Percentiles rank a stretch among this genome's conserved stretches.
These are phyloP conservation scores for Globisporangium cystogenes DNA, from an alignment of 352 stramenopile genomes.

Conservation along the genomic window DNA sequence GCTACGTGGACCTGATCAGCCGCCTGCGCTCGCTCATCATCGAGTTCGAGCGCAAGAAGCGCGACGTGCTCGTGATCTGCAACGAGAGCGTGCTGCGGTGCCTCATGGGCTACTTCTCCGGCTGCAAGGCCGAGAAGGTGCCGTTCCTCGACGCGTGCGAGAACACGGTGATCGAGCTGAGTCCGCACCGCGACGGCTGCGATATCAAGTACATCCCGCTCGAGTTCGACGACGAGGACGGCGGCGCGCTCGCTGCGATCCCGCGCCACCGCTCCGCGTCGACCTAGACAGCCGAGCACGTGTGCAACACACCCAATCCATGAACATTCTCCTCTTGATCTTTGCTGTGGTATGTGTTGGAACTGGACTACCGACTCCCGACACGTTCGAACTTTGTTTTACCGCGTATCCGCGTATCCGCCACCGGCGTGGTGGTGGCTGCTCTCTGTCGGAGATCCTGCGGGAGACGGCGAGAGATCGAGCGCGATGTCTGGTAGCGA, in stretches of 20 bases:
- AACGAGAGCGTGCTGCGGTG: slow-evolving; percentile 76
- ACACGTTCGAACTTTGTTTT: too few species aligned
- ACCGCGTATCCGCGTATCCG: too few species aligned
- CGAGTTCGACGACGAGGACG: slow-evolving; percentile 39
- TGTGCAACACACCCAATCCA: too few species aligned
- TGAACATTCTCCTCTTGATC: too few species aligned
- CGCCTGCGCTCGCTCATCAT: slow-evolving; percentile 89
- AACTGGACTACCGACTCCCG: too few species aligned
- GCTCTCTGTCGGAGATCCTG: too few species aligned
- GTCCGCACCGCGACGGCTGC: slow-evolving; percentile 75
- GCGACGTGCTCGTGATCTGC: slow-evolving; percentile 82
- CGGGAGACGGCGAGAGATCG: too few species aligned
- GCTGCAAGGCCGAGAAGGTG: slow-evolving; percentile 62
- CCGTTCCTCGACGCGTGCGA: slow-evolving; percentile 63
- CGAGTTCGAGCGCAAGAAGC: slow-evolving; percentile 90
- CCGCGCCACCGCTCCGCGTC: not conserved
- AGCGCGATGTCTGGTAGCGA: too few species aligned
- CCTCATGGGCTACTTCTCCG: slow-evolving; percentile 79
- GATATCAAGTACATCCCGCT: slow-evolving; percentile 81
- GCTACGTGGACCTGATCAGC: slow-evolving; percentile 93
- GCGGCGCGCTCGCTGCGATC: slow-evolving; percentile 1
- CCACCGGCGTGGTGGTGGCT: too few species aligned
- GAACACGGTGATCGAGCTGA: slow-evolving; percentile 74
- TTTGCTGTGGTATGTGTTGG: too few species aligned
- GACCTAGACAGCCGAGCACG: not conserved